Evolutionary conservation across 169 alveolate genomes (phyloP), one percentile per base, ranked within the genome.

Genomic region (Cryptosporidium canis): DNA sequence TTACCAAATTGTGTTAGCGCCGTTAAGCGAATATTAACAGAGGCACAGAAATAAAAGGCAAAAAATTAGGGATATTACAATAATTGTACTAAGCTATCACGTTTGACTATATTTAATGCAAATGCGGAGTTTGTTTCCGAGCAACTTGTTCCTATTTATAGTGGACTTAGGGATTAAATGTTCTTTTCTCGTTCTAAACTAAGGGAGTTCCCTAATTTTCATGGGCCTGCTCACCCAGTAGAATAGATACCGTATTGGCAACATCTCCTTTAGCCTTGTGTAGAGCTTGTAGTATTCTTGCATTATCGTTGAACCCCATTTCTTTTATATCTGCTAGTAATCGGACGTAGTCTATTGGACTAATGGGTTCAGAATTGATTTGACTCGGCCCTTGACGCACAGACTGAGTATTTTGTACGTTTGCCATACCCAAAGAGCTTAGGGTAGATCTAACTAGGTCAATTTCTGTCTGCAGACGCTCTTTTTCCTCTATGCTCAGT

Each of bases 231-330:
- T 53, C 68, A 51, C 29, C 67, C 7, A 71, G 47, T 14, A 71
- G 53, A 48, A 51, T 37, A 6, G 53, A 39, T 33, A 71, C 64
- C 3, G 85, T 35, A 27, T 33, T 67, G 47, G 85, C 4, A 33
- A 71, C n/a, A 18, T 71, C 85, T 35, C 85, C 85, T n/a, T 51
- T 71, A 33, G 85, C 24, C 18, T 16, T 29, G 43, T 71, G 67
- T 18, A 71, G 64, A 9, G 41, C 39, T 29, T 51, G 21, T 29
- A 71, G 51, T 71, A 71, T 71, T 55, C 16, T 71, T 35, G 48
- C 35, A 12, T 55, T 71, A 35, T 71, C 70, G 12, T 48, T 44
- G 35, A 71, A 71, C 2, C 85, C 85, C 85, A 71, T 71, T 24
- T 29, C 35, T 55, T 55, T 53, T 18, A 71, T 39, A 14, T 71